Evolutionary conservation across 176 grass and related monocot species (phyloP).

Genomic region (Lolium perenne): DNA sequence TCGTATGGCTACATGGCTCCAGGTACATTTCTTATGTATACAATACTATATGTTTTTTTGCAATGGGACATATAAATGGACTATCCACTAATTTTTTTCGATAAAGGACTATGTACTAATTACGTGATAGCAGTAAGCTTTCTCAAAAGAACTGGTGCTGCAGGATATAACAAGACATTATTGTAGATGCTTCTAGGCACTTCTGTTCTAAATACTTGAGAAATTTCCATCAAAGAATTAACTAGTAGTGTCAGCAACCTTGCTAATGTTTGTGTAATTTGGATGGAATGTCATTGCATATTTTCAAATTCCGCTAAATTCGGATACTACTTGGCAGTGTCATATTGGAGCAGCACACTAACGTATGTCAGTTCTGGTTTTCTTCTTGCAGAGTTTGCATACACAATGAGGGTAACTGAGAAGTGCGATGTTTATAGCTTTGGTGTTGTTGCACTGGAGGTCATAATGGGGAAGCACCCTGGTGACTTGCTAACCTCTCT

Average conservation of each 20-base stretch:
- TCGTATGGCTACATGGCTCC: slow-evolving; percentile 95
- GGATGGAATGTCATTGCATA: too few species aligned
- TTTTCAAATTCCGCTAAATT: background rate
- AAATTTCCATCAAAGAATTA: too few species aligned
- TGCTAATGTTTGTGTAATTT: too few species aligned
- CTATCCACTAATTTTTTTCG: too few species aligned
- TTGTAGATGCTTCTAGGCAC: too few species aligned
- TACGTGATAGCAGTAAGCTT: too few species aligned
- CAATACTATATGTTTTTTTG: background rate
- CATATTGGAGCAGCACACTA: background rate
- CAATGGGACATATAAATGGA: too few species aligned
- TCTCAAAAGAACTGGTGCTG: too few species aligned
- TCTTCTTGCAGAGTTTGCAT: slow-evolving; percentile 74
- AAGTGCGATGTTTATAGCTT: slow-evolving; percentile 94
- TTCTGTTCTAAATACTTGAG: too few species aligned
- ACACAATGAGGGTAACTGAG: slow-evolving; percentile 89
- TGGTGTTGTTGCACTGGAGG: slow-evolving; percentile 73
- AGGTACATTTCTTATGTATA: slow-evolving; percentile 53
- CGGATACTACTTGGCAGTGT: background rate
- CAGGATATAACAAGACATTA: too few species aligned
- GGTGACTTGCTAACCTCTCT: slow-evolving; percentile 71
- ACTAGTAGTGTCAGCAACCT: too few species aligned
- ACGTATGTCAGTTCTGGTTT: slow-evolving; percentile 1
- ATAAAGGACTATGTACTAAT: too few species aligned
- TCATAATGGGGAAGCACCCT: slow-evolving; percentile 91